Evolutionary conservation across 306 rosid species (phyloP).

Genomic region (Prunus padus): DNA sequence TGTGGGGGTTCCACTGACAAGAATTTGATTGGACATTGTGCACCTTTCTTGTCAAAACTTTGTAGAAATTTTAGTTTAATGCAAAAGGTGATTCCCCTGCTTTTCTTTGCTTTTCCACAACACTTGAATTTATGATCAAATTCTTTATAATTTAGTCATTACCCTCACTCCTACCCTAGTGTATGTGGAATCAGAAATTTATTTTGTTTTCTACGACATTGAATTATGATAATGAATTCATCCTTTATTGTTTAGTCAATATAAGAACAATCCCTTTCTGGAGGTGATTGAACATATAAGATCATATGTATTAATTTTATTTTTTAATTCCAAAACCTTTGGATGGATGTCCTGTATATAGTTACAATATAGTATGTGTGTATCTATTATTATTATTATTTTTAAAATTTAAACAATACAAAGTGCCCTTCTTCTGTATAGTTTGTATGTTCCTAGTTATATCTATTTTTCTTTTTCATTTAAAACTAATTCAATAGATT

Average conservation of each 20-base stretch:
- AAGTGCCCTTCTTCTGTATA: neutral
- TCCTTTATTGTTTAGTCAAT: neutral
- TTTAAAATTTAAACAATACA: neutral
- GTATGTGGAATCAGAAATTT: neutral
- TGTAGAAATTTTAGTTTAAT: conserved; percentile 81
- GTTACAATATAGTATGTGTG: neutral
- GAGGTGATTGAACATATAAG: neutral
- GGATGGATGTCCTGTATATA: conserved; percentile 13
- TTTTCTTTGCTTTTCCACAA: neutral
- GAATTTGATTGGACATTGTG: conserved; percentile 74
- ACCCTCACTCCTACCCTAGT: conserved; percentile 4
- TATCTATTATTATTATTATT: neutral
- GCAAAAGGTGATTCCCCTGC: conserved; percentile 69
- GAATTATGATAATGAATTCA: neutral
- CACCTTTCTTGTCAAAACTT: conserved; percentile 76
- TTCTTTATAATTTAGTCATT: neutral
- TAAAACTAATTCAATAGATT: conserved; percentile 4
- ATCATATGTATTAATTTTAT: neutral
- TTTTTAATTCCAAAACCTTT: neutral
- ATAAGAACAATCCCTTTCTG: neutral
- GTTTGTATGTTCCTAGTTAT: neutral
- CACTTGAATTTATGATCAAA: neutral
- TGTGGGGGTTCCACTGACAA: conserved; percentile 58
- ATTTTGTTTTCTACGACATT: conserved; percentile 2
- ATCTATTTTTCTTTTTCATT: neutral